These are phyloP conservation scores for Psophocarpus tetragonolobus DNA, from an alignment of 306 rosid species.

Conservation along the genomic window DNA sequence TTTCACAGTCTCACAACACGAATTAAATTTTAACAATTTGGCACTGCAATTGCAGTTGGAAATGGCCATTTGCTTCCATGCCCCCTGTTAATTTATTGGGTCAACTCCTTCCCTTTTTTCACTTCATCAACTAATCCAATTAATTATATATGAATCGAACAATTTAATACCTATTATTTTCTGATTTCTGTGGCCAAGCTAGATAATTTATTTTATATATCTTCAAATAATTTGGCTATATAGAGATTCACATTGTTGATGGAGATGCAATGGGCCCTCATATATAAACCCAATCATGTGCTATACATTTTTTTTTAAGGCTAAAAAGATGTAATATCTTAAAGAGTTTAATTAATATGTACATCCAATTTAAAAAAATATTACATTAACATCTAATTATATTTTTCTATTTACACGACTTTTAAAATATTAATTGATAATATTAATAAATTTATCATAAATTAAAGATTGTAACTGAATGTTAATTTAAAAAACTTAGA, in stretches of 20 bases:
- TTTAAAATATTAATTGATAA: too few relatives aligned
- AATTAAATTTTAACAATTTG: constrained; percentile 12
- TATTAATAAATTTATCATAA: too few relatives aligned
- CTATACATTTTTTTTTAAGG: too few relatives aligned
- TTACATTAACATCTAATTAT: too few relatives aligned
- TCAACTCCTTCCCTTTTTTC: background rate
- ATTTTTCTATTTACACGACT: too few relatives aligned
- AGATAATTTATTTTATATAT: background rate
- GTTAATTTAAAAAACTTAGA: too few relatives aligned
- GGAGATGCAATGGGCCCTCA: constrained; percentile 18
- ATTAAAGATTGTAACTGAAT: too few relatives aligned
- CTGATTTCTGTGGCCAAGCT: background rate
- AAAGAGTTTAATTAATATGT: too few relatives aligned
- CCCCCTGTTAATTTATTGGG: background rate
- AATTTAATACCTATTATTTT: constrained; percentile 17
- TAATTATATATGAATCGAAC: background rate
- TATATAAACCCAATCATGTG: constrained; percentile 13
- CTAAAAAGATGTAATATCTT: too few relatives aligned
- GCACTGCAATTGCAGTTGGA: constrained; percentile 3
- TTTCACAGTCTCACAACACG: background rate
- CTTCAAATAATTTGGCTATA: constrained; percentile 5
- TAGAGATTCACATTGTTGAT: constrained; percentile 7
- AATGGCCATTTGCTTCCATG: constrained; percentile 14
- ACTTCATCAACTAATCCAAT: background rate
- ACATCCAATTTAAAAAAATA: too few relatives aligned